Conservation (phyloP, 345 rosid genomes). For the Gossypium bickii region DNA sequence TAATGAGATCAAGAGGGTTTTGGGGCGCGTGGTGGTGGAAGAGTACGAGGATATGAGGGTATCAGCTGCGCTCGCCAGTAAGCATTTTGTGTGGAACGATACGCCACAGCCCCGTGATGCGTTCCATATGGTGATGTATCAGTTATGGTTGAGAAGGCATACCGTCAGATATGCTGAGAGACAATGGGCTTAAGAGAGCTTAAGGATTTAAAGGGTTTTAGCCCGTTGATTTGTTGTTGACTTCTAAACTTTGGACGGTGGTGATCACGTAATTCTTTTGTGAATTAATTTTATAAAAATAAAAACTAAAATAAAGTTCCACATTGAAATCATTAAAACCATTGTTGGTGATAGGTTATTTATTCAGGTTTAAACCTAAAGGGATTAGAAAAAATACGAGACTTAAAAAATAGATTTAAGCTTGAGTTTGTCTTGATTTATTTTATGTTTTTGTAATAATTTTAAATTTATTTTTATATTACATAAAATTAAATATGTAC, state of each 20-base stretch:
- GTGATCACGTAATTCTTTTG: slow-evolving; percentile 10
- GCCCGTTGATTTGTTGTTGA: not conserved
- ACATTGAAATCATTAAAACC: no score
- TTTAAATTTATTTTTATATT: no score
- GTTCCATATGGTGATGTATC: slow-evolving; percentile 50
- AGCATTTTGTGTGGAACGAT: slow-evolving; percentile 47
- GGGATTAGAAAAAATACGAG: no score
- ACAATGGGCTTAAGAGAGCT: slow-evolving; percentile 16
- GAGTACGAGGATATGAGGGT: slow-evolving; percentile 28
- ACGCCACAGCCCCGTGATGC: slow-evolving; percentile 45
- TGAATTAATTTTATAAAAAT: not conserved
- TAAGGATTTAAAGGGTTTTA: not conserved
- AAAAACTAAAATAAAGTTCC: no score
- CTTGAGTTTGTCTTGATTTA: no score
- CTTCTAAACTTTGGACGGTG: slow-evolving; percentile 8
- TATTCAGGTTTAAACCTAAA: no score
- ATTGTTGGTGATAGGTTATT: no score
- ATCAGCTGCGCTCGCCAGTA: slow-evolving; percentile 31
- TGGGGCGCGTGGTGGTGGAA: slow-evolving; percentile 25
- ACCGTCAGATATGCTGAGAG: slow-evolving; percentile 44
- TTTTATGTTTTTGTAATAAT: no score
- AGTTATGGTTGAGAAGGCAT: slow-evolving; percentile 62
- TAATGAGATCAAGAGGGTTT: slow-evolving; percentile 30
- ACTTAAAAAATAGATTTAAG: no score
- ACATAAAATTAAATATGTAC: no score